Base-by-base conservation (phyloP, 176 grass and related monocot genomes). In the Hordeum vulgare region DNA sequence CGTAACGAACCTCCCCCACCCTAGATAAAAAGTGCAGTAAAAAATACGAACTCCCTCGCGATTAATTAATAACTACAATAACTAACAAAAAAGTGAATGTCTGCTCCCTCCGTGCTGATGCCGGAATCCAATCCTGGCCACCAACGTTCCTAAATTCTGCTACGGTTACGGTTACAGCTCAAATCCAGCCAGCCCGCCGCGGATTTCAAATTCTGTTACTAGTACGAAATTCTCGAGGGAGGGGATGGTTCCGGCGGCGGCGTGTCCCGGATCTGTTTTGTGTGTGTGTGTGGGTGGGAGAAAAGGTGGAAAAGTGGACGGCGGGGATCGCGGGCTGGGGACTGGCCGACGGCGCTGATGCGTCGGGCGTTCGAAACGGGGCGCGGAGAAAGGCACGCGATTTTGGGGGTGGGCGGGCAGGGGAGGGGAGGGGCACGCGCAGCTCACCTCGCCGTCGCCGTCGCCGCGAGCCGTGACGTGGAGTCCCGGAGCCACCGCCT, bases 1-100 rank as follows among this genome's bases (percentile, higher is more conserved):
- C 66, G 68, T 81, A 85, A 89, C 83, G 24, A 89, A 85, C 83
- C n/a, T n/a, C n/a, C n/a, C n/a, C n/a, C n/a, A n/a, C n/a, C n/a
- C n/a, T n/a, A n/a, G n/a, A n/a, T n/a, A n/a, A n/a, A n/a, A n/a
- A n/a, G n/a, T n/a, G n/a, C n/a, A n/a, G n/a, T n/a, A n/a, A n/a
- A n/a, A n/a, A n/a, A n/a, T n/a, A n/a, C 9, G 7, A 7, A 41
- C 41, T 23, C 35, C 8, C 63, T 35, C 63, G 0, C 27, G 27
- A 27, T 59, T 27, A 14, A 65, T 26, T 20, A 25, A 9, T 8
- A 6, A 31, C 6, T 18, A 18, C 0, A 0, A 7, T 20, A 2
- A 23, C 7, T 10, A 58, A 21, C 21, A 18, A n/a, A 40, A 78
- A 58, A 34, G 31, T 1, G 33, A 29, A 28, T 62, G 7, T 29